Percentiles rank a stretch among this genome's conserved stretches.
Conservation (phyloP, 139 green algal genomes). For the Coelastrella sp. region DNA sequence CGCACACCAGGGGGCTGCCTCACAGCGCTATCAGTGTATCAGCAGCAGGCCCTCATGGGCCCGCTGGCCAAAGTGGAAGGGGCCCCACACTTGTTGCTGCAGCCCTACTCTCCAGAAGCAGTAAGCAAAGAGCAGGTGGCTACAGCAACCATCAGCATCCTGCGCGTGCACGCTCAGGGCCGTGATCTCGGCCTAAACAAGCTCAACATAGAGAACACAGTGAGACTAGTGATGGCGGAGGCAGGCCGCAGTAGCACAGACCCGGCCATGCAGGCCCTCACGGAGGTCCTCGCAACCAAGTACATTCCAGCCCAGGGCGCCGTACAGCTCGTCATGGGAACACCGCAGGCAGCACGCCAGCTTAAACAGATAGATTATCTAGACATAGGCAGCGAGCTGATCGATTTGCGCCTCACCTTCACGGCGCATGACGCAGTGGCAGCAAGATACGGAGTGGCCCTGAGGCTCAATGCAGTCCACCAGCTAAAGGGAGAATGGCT, state of each 20-base stretch:
- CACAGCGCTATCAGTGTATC: not conserved
- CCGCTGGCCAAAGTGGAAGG: not conserved
- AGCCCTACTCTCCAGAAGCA: not conserved
- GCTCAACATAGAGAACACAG: not conserved
- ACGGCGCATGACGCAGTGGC: not conserved
- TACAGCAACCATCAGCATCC: not conserved
- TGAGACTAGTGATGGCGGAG: not conserved
- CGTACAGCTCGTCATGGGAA: not conserved
- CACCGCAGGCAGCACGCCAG: not conserved
- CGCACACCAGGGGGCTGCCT: not conserved
- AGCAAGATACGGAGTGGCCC: not conserved
- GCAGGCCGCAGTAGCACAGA: not conserved
- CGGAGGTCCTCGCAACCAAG: not conserved
- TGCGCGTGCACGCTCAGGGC: not conserved
- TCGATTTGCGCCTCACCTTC: not conserved
- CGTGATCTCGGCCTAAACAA: not conserved
- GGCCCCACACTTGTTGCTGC: not conserved
- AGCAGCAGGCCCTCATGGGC: not conserved
- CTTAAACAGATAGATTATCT: not conserved
- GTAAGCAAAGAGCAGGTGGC: not conserved
- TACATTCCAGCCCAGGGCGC: not conserved
- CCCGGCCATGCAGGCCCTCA: not conserved
- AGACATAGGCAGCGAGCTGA: not conserved
- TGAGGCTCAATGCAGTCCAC: not conserved
- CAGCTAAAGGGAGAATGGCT: slow-evolving; percentile 12